These are phyloP conservation scores for Mycena venus DNA, from an alignment of 768 basidiomycete species.

Conservation along the genomic window DNA sequence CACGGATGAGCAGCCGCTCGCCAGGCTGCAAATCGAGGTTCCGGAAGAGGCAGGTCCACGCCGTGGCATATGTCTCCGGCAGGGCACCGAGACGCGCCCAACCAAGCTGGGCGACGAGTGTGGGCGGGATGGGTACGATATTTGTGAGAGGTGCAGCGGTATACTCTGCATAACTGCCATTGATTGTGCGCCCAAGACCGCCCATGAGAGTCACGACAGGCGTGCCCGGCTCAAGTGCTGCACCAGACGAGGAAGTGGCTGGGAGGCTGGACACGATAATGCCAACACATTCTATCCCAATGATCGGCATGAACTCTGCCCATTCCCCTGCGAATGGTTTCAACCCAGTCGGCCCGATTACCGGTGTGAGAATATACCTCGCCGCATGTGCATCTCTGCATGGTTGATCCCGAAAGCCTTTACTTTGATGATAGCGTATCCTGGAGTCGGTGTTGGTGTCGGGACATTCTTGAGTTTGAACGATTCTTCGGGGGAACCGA, in stretches of 20 bases:
- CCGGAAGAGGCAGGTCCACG: slow-evolving; percentile 37
- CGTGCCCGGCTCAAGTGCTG: slow-evolving; percentile 26
- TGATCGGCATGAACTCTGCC: slow-evolving; percentile 38
- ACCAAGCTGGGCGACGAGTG: slow-evolving; percentile 16
- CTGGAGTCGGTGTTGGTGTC: slow-evolving; percentile 26
- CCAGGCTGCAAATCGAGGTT: slow-evolving; percentile 31
- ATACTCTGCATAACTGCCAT: slow-evolving; percentile 35
- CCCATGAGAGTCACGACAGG: slow-evolving; percentile 38
- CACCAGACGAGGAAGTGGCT: neutral
- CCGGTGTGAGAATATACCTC: no score
- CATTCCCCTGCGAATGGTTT: no score
- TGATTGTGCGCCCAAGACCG: slow-evolving; percentile 36
- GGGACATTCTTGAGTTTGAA: slow-evolving; percentile 18
- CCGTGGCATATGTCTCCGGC: slow-evolving; percentile 39
- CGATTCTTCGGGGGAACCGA: slow-evolving; percentile 31
- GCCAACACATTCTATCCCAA: slow-evolving; percentile 41
- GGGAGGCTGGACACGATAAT: slow-evolving; percentile 26
- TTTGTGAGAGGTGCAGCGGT: slow-evolving; percentile 30
- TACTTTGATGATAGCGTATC: slow-evolving; percentile 35
- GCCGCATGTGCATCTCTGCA: slow-evolving; percentile 42
- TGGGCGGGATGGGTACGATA: slow-evolving; percentile 26
- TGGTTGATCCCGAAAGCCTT: slow-evolving; percentile 40
- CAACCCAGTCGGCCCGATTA: no score
- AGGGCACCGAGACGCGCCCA: slow-evolving; percentile 37
- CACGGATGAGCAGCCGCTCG: slow-evolving; percentile 34